phyloP scores from a whole-genome alignment of 768 basidiomycete genomes.

The Russula emetica region DNA sequence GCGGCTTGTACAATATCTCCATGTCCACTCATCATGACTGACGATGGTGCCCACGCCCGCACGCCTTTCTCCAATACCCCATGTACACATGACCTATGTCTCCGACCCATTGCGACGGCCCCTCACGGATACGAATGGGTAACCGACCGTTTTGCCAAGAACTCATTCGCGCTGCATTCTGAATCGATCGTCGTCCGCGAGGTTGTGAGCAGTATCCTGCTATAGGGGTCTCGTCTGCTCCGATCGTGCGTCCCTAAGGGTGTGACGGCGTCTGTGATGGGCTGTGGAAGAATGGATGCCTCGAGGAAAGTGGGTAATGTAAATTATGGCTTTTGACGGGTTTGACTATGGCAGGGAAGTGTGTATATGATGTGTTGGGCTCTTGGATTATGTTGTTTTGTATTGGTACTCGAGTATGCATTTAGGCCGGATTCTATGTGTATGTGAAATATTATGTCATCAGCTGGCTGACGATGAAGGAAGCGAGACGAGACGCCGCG shows the following conservation, averaged over 20 bases:
- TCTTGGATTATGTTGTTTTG: neutral
- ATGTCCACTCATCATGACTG: neutral
- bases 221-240: neutral
- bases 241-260: neutral
- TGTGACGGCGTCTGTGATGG: neutral
- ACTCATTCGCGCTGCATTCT: constrained; percentile 5
- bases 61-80: constrained; percentile 11
- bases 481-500: neutral
- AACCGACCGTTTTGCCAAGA: neutral
- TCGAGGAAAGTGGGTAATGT: constrained; percentile 1
- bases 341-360: neutral
- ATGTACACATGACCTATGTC: constrained; percentile 22
- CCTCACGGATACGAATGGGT: neutral
- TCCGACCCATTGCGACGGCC: constrained; percentile 1
- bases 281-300: constrained; percentile 7
- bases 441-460: constrained; percentile 18
- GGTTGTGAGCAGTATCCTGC: neutral
- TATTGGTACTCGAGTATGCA: neutral
- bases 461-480: neutral
- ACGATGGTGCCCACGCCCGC: constrained; percentile 8
- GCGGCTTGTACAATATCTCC: constrained; percentile 19
- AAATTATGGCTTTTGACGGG: constrained; percentile 15
- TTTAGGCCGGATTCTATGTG: neutral
- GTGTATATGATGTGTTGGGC: too few relatives aligned
- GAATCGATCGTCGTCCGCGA: neutral